Base-by-base conservation (phyloP, 1,284 basidiomycete species). In the Cryptococcus neoformans region DNA sequence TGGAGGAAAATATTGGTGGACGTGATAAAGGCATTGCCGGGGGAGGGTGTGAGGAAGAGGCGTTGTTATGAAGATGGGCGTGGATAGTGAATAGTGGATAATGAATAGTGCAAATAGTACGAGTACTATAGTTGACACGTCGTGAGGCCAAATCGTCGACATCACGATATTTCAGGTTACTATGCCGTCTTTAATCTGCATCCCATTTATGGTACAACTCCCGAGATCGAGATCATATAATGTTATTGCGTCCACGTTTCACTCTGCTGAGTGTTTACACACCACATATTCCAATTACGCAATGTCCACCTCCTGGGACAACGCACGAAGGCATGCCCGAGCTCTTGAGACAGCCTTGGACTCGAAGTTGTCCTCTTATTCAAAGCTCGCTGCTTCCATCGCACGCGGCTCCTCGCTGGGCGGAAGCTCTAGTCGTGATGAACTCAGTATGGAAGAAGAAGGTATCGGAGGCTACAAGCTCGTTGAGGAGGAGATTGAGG, bases 341-440 rank as follows among this genome's bases (percentile, higher is more conserved):
- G 92, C 91, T 6, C 85, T 96, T 37, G 92, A 96, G 75, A 88
- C 90, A 44, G 83, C 92, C 34, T 88, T 97, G 64, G 91, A 96
- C 73, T 82, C 89, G 39, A 93, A 96, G 75, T 83, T 98, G 17
- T 90, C 90, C 0, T 82, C 89, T 6, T 98, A 97, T 76, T 87
- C 90, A 21, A 88, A 89, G 62, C 81, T 96, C 39, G 91, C 89
- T 4, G 84, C 88, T 3, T 83, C 84, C 34, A 85, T 94, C 60
- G 84, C 87, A 0, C 83, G 81, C 51, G 57, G 64, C 10, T 48
- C 48, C 14, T 42, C 49, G 17, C 62, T 41, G 9, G 59, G 51
- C 37, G 62, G 46, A 6, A 51, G 54, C n/a, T 44, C 45, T 44
- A 75, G 62, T 60, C 62, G 57, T n/a, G 69, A 71, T 34, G 66